A percentile compares a stretch with the other conserved stretches of the same genome.
These are phyloP conservation scores for Botrytis elliptica DNA, from an alignment of 2,329 filamentous ascomycete species.

Conservation along the genomic window DNA sequence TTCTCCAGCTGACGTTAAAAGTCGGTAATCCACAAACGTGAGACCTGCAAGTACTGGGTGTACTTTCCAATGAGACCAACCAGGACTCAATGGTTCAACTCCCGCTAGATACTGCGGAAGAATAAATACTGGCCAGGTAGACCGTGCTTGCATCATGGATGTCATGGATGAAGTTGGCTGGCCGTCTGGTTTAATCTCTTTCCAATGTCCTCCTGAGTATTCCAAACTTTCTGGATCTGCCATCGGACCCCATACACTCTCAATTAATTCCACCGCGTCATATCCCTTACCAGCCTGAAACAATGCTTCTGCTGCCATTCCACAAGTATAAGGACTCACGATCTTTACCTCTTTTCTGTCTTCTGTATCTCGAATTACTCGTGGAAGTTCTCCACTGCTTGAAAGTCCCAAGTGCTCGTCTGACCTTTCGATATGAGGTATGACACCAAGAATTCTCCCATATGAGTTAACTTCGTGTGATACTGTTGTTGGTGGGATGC, in stretches of 20 bases:
- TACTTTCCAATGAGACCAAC: conserved; percentile 27
- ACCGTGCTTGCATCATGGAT: conserved; percentile 32
- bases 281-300: conserved; percentile 22
- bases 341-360: conserved; percentile 26
- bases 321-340: conserved; percentile 30
- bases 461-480: conserved; percentile 32
- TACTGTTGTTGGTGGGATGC: conserved; percentile 22
- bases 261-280: conserved; percentile 25
- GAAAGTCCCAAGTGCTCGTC: conserved; percentile 21
- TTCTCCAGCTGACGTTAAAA: conserved; percentile 22
- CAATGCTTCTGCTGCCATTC: conserved; percentile 29
- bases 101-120: conserved; percentile 30
- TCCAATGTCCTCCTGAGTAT: conserved; percentile 33
- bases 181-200: conserved; percentile 29
- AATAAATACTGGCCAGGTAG: conserved; percentile 30
- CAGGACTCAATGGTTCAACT: conserved; percentile 26
- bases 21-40: conserved; percentile 24
- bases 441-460: conserved; percentile 24
- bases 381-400: conserved; percentile 19
- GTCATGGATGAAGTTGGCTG: conserved; percentile 26
- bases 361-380: conserved; percentile 26
- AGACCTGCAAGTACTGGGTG: conserved; percentile 29
- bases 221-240: conserved; percentile 25
- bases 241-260: conserved; percentile 31
- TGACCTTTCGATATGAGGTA: conserved; percentile 19